Evolutionary conservation across 768 basidiomycete species (phyloP).

Genomic region (Suillus fuscotomentosus): DNA sequence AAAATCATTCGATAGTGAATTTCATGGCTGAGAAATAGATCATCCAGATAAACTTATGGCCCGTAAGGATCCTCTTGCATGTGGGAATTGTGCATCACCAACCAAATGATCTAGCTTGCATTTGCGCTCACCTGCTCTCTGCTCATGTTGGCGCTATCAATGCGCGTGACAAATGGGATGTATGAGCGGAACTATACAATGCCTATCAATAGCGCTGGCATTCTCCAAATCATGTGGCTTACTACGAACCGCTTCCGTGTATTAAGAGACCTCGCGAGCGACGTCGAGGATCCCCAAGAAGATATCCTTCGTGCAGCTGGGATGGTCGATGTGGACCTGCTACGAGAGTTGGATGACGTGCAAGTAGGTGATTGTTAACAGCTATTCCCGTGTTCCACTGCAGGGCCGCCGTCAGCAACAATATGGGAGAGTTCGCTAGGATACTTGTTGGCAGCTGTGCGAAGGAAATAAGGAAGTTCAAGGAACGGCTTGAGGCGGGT

Average conservation of each 20-base stretch:
- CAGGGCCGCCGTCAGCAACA: neutral
- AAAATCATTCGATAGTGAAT: neutral
- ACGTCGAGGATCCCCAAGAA: neutral
- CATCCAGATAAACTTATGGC: conserved; percentile 14
- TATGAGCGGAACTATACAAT: neutral
- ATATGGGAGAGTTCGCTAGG: neutral
- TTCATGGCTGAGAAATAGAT: neutral
- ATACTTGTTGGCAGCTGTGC: neutral
- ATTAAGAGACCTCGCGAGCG: conserved; percentile 2
- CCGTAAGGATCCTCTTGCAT: conserved; percentile 7
- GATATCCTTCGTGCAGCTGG: conserved; percentile 8
- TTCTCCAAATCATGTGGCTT: conserved; percentile 16
- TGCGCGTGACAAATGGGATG: neutral
- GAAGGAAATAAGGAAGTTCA: neutral
- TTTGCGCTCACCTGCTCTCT: conserved; percentile 11
- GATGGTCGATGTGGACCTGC: conserved; percentile 10
- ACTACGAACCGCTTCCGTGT: conserved; percentile 4
- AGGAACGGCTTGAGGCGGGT: no score
- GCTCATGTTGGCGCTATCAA: neutral
- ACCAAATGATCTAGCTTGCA: conserved; percentile 1
- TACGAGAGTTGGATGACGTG: neutral
- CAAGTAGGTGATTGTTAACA: neutral
- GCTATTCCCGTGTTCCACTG: neutral
- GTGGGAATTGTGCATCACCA: neutral
- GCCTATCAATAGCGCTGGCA: conserved; percentile 6